phyloP scores from a whole-genome alignment of 2,329 filamentous ascomycete genomes.

The Nannizziopsis arthrosporioides region DNA sequence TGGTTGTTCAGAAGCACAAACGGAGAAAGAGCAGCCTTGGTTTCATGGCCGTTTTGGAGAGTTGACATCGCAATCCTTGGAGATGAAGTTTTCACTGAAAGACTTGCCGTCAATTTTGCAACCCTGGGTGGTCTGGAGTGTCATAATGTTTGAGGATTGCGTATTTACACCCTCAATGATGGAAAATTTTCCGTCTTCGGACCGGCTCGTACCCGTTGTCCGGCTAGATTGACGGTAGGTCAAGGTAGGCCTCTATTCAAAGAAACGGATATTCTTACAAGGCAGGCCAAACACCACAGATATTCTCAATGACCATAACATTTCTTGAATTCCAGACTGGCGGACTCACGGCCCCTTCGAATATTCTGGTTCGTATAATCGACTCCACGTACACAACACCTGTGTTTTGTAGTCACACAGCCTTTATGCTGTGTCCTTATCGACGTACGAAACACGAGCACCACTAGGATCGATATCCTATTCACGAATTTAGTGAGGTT shows the following conservation, averaged over 20 bases:
- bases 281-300: constrained; percentile 42
- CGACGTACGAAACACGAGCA: not conserved
- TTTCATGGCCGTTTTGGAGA: constrained; percentile 29
- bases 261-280: constrained; percentile 19
- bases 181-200: constrained; percentile 38
- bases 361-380: constrained; percentile 29
- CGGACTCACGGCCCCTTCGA: constrained; percentile 29
- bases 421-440: not conserved
- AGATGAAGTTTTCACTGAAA: constrained; percentile 41
- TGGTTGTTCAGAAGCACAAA: constrained; percentile 37
- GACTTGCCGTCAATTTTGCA: constrained; percentile 33
- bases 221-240: constrained; percentile 18
- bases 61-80: constrained; percentile 39
- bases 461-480: constrained; percentile 1
- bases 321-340: constrained; percentile 35
- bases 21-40: constrained; percentile 32
- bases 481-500: not conserved
- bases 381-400: constrained; percentile 33
- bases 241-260: not conserved
- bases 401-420: not conserved
- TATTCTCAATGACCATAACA: constrained; percentile 30
- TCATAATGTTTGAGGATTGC: constrained; percentile 34
- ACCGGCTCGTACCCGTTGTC: constrained; percentile 33
- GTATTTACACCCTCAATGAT: constrained; percentile 42
- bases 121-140: constrained; percentile 37